Base-by-base conservation (phyloP, 768 basidiomycete species). In the Kwoniella newhampshirensis region DNA sequence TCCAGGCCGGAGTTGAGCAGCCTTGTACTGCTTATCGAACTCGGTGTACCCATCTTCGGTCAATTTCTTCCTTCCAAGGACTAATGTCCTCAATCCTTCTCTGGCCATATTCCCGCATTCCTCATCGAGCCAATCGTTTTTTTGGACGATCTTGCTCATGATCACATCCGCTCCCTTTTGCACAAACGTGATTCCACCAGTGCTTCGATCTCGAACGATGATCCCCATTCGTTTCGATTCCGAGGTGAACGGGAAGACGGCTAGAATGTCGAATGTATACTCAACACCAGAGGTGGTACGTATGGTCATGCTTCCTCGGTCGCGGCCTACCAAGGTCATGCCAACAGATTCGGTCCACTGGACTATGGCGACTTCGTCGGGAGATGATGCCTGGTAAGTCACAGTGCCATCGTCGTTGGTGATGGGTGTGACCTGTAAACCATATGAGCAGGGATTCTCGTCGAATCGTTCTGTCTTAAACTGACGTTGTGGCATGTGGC, bases 171-270 rank as follows among this genome's bases (percentile, higher is more conserved):
- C 96, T 23, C 96, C 96, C 74, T 99, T 99, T 71, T 98, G 91
- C 57, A 92, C 79, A 78, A 99, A 99, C 9, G 82, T 84, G 49
- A 93, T 85, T 57, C 93, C 90, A 47, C 87, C 85, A 0, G 83
- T 82, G 30, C 83, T 81, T 0, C 79, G 74, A 54, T 97, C 93
- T 23, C 88, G 86, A 30, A 98, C 87, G 68, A 99, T 82, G 71
- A 98, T 97, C 28, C 96, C 93, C 96, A 98, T 99, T 26, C 96
- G 89, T 77, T 99, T 98, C 0, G 92, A 92, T 76, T 98, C 96
- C 12, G 91, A 96, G 0, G 94, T 98, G 79, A 99, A 98, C 0
- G 96, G 96, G 78, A 99, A 99, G 57, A 99, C 84, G 46, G 93
- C 87, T 52, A 98, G 86, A 48, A 99, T 84, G 53, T 91, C 91